phyloP scores from a whole-genome alignment of 345 rosid species.

The Chamaenerion angustifolium region DNA sequence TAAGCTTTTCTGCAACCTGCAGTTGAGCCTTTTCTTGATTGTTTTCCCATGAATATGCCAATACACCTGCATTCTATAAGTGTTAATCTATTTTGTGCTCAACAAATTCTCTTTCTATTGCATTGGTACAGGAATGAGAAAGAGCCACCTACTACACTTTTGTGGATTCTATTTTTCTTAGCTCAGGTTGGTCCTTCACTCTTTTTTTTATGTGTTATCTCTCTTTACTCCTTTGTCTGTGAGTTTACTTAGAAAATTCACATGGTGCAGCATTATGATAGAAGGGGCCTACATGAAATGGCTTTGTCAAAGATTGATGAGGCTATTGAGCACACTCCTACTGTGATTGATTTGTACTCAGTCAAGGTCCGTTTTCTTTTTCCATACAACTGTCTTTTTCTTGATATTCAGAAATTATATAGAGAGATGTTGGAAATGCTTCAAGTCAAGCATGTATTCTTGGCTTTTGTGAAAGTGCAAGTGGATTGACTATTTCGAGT shows the following conservation, averaged over 20 bases:
- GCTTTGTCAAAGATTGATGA: conserved; percentile 78
- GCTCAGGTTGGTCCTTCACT: conserved; percentile 57
- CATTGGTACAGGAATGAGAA: conserved; percentile 54
- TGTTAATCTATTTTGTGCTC: neutral
- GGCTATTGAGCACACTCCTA: conserved; percentile 91
- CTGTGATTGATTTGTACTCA: conserved; percentile 88
- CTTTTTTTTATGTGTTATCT: conserved; percentile 4
- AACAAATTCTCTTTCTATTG: conserved; percentile 5
- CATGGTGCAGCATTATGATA: conserved; percentile 86
- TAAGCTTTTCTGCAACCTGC: too few species aligned
- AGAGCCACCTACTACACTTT: conserved; percentile 86
- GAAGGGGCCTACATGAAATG: conserved; percentile 62
- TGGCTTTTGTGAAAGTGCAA: too few species aligned
- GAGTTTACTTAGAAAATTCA: conserved; percentile 7
- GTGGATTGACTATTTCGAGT: too few species aligned
- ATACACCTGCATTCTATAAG: too few species aligned
- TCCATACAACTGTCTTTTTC: conserved; percentile 2
- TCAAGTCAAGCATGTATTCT: too few species aligned
- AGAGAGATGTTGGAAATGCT: too few species aligned
- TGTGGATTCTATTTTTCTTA: conserved; percentile 87
- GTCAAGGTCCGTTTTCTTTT: conserved; percentile 50
- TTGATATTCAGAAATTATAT: neutral
- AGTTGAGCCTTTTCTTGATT: too few species aligned
- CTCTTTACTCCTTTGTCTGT: conserved; percentile 4
- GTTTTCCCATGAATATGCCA: too few species aligned